These are phyloP conservation scores for Sideroxylon spinosum DNA, from an alignment of 179 eudicot genomes.

Conservation along the genomic window DNA sequence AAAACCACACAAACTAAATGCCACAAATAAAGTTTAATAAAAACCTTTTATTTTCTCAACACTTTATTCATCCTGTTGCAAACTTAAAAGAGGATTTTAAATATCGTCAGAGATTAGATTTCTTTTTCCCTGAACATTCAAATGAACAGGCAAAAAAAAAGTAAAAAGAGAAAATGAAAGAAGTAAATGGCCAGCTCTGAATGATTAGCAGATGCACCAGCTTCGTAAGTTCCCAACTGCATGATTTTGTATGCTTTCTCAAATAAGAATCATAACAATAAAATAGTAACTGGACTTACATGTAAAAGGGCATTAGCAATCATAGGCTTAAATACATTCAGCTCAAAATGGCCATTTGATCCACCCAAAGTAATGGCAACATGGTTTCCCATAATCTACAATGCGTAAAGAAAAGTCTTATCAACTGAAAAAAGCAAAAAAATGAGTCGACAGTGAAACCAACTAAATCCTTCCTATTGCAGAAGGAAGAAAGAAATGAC, in stretches of 20 bases:
- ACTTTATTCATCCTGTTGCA: no score
- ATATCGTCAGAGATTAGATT: not conserved
- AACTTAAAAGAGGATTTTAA: not conserved
- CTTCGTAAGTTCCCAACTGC: not conserved
- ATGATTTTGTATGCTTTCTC: not conserved
- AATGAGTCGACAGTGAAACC: not conserved
- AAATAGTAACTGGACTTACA: conserved; percentile 37
- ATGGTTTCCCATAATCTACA: conserved; percentile 96
- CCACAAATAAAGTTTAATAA: no score
- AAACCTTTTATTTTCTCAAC: no score
- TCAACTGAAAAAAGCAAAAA: conserved; percentile 11
- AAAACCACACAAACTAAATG: no score
- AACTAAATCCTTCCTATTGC: not conserved
- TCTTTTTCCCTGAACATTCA: conserved; percentile 6
- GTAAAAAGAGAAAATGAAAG: not conserved
- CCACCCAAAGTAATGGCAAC: conserved; percentile 95
- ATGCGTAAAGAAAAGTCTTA: conserved; percentile 17
- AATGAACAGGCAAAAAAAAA: not conserved
- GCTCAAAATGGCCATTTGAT: conserved; percentile 97
- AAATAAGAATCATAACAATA: not conserved
- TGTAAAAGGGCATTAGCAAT: conserved; percentile 87
- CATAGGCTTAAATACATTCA: conserved; percentile 95
- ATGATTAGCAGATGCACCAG: not conserved
- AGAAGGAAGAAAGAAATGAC: not conserved
- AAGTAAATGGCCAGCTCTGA: not conserved